Conservation (phyloP, 768 basidiomycete species). For the Boletus reticulatus region DNA sequence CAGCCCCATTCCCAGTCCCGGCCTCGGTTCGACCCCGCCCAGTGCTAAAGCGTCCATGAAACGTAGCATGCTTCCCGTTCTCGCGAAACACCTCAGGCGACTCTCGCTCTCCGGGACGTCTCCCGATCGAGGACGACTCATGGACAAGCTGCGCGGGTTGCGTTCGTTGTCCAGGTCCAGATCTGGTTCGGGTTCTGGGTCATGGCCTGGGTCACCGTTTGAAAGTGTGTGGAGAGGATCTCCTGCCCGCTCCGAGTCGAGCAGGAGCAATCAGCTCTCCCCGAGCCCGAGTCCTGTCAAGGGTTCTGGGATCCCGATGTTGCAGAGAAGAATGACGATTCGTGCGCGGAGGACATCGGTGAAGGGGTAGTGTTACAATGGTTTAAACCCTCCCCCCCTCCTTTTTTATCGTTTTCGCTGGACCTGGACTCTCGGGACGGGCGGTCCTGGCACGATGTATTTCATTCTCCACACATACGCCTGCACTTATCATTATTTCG, state of each 20-base stretch:
- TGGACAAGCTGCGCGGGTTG: conserved; percentile 24
- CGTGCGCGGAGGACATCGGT: conserved; percentile 19
- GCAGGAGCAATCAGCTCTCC: conserved; percentile 10
- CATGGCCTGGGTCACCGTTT: conserved; percentile 4
- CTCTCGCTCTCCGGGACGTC: conserved; percentile 20
- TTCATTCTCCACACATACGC: too few species aligned
- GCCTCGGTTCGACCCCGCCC: background rate
- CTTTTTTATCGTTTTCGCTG: background rate
- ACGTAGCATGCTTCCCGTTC: conserved; percentile 30
- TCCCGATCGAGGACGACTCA: conserved; percentile 22
- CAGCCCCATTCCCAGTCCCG: background rate
- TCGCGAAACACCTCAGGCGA: conserved; percentile 23
- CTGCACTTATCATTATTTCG: too few species aligned
- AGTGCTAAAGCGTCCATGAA: conserved; percentile 10
- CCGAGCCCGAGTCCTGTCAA: conserved; percentile 22
- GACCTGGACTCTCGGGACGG: too few species aligned
- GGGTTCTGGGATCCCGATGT: conserved; percentile 27
- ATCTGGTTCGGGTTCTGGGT: background rate
- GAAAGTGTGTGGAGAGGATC: conserved; percentile 14
- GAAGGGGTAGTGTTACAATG: conserved; percentile 6
- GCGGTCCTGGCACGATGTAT: too few species aligned
- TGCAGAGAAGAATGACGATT: conserved; percentile 29
- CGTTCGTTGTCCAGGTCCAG: conserved; percentile 16
- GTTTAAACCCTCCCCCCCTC: too few species aligned
- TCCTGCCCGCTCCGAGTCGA: conserved; percentile 17